Base-by-base conservation (phyloP, 371 early-diverging fungal genomes). In the Syncephalastrum monosporum region DNA sequence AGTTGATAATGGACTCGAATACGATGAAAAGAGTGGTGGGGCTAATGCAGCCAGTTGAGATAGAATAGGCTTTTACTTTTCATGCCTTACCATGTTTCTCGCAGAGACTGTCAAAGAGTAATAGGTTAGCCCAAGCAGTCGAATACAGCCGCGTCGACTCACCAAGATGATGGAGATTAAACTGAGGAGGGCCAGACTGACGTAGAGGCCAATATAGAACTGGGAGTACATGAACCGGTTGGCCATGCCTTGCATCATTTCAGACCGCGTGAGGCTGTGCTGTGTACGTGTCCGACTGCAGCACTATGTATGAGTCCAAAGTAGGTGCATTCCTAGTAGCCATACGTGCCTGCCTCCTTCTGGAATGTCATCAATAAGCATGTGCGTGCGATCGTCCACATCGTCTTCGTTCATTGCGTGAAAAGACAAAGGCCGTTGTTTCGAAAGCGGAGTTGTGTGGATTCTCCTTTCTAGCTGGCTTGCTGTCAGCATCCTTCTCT, bases 221-320 rank as follows among this genome's bases (percentile, higher is more conserved):
- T 66, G 80, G 19, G 88, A 87, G 55, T 91, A 89, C 73, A 91
- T 82, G 64, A 91, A 82, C n/a, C 90, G 65, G 67, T 88, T 91
- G 48, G 92, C 90, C 57, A 89, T 73, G 44, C 86, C 84, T 57
- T 84, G 77, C 13, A 91, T 71, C 47, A 87, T 66, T 65, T 91
- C 91, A 12, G 81, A 75, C 33, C 75, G 68, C 38, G 84, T 78
- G 23, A 89, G 70, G 13, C 82, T 65, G 68, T 84, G 82, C 47
- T 77, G 81, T 24, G 81, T 33, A 0, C 38, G 38, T 33, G 38
- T 33, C 10, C 38, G 38, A 33, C 38, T 33, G 38, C 2, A 33
- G 8, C 8, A 33, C 8, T 33, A 33, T 33, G 38, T 33, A 33
- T 33, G 10, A 33, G 38, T 33, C 10, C 2, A 33, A 33, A 5